Evolutionary conservation across 2,329 filamentous ascomycete species (phyloP), one percentile per base, ranked within the genome.

Genomic region (Zymoseptoria passerinii): DNA sequence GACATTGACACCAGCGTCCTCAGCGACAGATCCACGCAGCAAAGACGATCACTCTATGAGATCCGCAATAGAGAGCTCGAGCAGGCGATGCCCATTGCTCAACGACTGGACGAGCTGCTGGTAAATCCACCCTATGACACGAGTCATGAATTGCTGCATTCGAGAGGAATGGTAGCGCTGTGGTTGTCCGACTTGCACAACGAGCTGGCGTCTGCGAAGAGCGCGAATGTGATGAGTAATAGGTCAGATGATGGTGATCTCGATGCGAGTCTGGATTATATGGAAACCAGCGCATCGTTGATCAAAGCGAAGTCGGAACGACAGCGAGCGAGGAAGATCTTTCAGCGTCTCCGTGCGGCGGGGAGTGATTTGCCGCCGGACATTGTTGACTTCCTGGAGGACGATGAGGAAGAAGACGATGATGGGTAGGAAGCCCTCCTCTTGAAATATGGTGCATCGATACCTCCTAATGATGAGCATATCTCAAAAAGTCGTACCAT

Each of bases 141-240:
- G 58, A 85, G 85, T 65, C 72, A 77, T 4, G 82, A 85, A 60
- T 75, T 96, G 60, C 76, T 92, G 51, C 78, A 86, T 52, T 75
- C 95, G 23, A 80, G 89, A 54, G 90, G 82, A 8, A 89, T 90
- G 81, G 74, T 91, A 5, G 83, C 84, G 0, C 76, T 94, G 16
- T 95, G 89, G 79, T 77, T 90, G 16, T 87, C 81, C 6, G 89
- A 95, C 70, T 74, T 96, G 44, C 62, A 68, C 52, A 54, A 52
- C n/a, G 55, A 53, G 28, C 48, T 62, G 48, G 54, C 59, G 18
- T n/a, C 19, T 2, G 48, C 54, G 10, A 19, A 44, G 8, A 27
- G 40, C 23, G n/a, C 9, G 4, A 49, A 57, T 35, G 54, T 40
- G 16, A n/a, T 18, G 13, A 55, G 57, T 18, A 52, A 35, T 16